A percentile compares a stretch with the other conserved stretches of the same genome.
These are phyloP conservation scores for Pyricularia pennisetigena DNA, from an alignment of 2,329 filamentous ascomycete genomes.

Conservation along the genomic window DNA sequence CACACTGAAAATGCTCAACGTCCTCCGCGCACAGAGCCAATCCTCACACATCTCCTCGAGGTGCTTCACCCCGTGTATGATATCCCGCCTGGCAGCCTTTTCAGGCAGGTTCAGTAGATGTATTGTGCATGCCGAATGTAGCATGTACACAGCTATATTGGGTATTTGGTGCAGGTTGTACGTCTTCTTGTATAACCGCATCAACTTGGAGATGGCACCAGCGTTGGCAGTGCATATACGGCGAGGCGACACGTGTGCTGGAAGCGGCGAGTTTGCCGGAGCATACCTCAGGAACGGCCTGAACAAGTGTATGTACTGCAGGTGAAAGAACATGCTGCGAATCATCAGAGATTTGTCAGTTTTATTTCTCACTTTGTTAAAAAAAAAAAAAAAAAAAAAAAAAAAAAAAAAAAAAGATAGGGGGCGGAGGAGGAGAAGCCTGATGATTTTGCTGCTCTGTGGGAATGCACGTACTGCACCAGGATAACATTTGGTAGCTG, in stretches of 20 bases:
- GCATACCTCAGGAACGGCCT: constrained; percentile 90
- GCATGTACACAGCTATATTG: constrained; percentile 93
- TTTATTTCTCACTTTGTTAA: not conserved
- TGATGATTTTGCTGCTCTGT: not conserved
- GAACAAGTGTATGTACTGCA: constrained; percentile 93
- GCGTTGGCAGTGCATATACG: constrained; percentile 88
- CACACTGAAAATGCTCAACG: constrained; percentile 75
- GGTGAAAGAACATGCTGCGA: constrained; percentile 88
- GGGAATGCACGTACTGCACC: constrained; percentile 59
- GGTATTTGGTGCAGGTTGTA: constrained; percentile 90
- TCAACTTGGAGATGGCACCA: constrained; percentile 82
- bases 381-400: too few relatives aligned
- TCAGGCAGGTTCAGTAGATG: constrained; percentile 89
- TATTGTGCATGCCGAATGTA: constrained; percentile 88
- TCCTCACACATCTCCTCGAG: constrained; percentile 93
- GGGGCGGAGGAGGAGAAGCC: not conserved
- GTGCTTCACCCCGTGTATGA: constrained; percentile 82
- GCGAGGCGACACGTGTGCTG: constrained; percentile 77
- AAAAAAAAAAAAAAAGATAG: too few relatives aligned
- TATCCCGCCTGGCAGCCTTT: constrained; percentile 80
- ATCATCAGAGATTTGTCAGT: not conserved
- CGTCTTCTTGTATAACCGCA: constrained; percentile 85
- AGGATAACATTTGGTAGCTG: constrained; percentile 73
- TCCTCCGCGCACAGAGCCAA: constrained; percentile 83
- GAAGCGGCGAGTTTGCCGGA: constrained; percentile 70